These are phyloP conservation scores for Cryoendolithus antarcticus DNA, from an alignment of 2,329 filamentous ascomycete genomes.

Conservation along the genomic window DNA sequence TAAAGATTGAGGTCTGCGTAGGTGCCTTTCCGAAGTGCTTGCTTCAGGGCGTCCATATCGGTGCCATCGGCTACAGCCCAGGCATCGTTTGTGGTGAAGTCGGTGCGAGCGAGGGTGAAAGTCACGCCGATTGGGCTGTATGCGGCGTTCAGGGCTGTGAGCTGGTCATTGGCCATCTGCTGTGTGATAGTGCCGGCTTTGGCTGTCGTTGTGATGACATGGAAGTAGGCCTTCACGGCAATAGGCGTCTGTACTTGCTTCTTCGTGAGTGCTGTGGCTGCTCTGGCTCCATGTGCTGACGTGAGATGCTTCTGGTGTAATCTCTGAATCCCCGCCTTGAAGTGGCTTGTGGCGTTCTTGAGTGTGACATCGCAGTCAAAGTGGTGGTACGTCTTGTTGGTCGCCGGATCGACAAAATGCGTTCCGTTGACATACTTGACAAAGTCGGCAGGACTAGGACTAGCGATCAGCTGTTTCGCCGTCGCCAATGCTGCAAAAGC, in stretches of 20 bases:
- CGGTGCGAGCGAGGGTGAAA: slow-evolving; percentile 38
- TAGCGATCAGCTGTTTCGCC: not conserved
- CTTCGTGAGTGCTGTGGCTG: slow-evolving; percentile 11
- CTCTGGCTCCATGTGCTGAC: slow-evolving; percentile 8
- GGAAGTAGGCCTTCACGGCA: slow-evolving; percentile 31
- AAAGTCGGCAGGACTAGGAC: too few species aligned
- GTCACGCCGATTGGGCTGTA: slow-evolving; percentile 40
- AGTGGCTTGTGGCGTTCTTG: slow-evolving; percentile 25
- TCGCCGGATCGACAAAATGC: slow-evolving; percentile 16
- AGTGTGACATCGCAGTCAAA: slow-evolving; percentile 33
- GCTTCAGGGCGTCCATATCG: slow-evolving; percentile 41
- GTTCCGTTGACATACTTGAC: slow-evolving; percentile 5
- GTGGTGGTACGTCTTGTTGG: slow-evolving; percentile 19
- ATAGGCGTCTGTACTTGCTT: slow-evolving; percentile 18
- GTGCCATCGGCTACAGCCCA: slow-evolving; percentile 39
- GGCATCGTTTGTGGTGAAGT: slow-evolving; percentile 39
- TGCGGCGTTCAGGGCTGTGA: slow-evolving; percentile 28
- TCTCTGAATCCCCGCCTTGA: slow-evolving; percentile 25
- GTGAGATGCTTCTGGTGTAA: slow-evolving; percentile 21
- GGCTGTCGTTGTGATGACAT: slow-evolving; percentile 29
- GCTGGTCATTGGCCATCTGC: slow-evolving; percentile 27
- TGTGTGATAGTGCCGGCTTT: slow-evolving; percentile 28
- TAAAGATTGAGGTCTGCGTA: slow-evolving; percentile 47
- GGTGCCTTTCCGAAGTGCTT: slow-evolving; percentile 38
- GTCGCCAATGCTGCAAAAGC: slow-evolving; percentile 6